Percentiles rank a stretch among this genome's conserved stretches.
phyloP scores from a whole-genome alignment of 805 yeast genomes.

The Candida boleticola region DNA sequence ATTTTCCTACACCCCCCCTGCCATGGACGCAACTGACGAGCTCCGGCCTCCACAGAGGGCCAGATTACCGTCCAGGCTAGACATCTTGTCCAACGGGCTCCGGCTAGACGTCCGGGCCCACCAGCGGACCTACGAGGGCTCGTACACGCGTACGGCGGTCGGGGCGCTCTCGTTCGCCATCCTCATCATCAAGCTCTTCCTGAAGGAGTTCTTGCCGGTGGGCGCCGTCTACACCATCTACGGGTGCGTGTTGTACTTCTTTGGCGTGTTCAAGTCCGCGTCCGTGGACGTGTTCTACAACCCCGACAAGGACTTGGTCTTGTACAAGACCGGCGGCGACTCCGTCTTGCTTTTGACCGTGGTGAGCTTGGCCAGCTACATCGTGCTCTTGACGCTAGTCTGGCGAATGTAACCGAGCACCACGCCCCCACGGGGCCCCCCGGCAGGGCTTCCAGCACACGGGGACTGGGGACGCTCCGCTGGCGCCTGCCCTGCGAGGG shows the following conservation, averaged over 20 bases:
- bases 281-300: constrained; percentile 37
- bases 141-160: constrained; percentile 71
- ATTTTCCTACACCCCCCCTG: no score
- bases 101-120: constrained; percentile 62
- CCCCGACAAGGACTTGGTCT: constrained; percentile 34
- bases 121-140: constrained; percentile 83
- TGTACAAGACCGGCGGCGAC: constrained; percentile 62
- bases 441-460: not conserved
- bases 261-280: constrained; percentile 37
- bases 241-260: constrained; percentile 43
- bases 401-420: constrained; percentile 31
- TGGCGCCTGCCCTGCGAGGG: no score
- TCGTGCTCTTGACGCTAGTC: constrained; percentile 51
- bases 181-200: constrained; percentile 62
- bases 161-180: constrained; percentile 66
- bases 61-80: constrained; percentile 31
- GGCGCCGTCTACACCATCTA: constrained; percentile 66
- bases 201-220: constrained; percentile 60
- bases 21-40: no score
- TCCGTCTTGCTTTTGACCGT: constrained; percentile 51
- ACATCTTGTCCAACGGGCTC: constrained; percentile 36
- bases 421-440: not conserved
- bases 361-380: constrained; percentile 51
- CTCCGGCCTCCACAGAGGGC: constrained; percentile 4
- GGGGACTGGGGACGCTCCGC: no score